A percentile compares a stretch with the other conserved stretches of the same genome.
phyloP scores from a whole-genome alignment of 371 early-diverging fungal genomes.

The Zychaea mexicana region DNA sequence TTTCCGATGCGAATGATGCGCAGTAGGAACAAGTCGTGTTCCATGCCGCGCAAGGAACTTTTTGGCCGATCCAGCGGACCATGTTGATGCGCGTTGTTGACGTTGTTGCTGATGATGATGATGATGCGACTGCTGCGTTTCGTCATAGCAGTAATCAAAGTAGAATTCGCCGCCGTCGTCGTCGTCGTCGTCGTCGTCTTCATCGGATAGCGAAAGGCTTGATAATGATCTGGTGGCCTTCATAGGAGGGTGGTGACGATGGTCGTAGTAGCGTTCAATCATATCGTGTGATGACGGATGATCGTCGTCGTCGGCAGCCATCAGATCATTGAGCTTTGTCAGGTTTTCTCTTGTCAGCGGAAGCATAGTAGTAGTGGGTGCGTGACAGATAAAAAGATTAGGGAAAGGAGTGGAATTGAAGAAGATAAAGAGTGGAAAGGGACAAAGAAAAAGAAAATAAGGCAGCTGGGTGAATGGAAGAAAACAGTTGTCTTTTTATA shows the following conservation, averaged over 20 bases:
- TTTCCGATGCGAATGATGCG: too few species aligned
- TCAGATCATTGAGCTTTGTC: neutral
- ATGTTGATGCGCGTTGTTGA: neutral
- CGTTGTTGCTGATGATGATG: neutral
- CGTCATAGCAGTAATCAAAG: neutral
- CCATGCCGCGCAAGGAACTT: constrained; percentile 2
- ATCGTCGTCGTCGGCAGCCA: neutral
- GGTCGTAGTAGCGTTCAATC: too few species aligned
- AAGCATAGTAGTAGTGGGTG: neutral
- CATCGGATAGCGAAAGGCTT: neutral
- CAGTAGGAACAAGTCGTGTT: neutral
- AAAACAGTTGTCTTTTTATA: neutral
- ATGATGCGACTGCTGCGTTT: neutral
- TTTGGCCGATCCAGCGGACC: constrained; percentile 2
- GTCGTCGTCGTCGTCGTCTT: neutral
- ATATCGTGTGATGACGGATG: too few species aligned
- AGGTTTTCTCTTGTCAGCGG: neutral
- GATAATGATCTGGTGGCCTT: neutral
- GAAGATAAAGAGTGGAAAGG: neutral
- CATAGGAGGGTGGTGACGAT: neutral
- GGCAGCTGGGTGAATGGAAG: neutral
- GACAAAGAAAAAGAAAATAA: neutral
- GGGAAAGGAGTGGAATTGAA: neutral
- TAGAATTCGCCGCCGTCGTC: neutral
- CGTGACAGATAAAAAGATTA: neutral